Conservation (phyloP, 2,329 filamentous ascomycete genomes). For the Scolecobasidium constrictum region DNA sequence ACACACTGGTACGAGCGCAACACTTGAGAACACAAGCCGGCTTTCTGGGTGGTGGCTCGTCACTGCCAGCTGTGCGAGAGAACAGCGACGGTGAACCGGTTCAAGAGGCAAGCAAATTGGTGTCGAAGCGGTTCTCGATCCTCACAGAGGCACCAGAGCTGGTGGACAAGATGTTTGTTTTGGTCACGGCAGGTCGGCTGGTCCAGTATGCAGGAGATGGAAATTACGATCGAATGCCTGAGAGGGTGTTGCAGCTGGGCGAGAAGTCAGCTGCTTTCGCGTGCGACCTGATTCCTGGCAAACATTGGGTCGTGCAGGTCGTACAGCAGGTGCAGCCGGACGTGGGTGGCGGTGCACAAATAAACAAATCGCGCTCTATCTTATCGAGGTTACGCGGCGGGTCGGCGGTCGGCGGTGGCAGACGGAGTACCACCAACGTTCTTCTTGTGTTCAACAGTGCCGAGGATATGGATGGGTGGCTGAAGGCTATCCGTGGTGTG, state of each 20-base stretch:
- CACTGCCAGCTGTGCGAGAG: slow-evolving; percentile 8
- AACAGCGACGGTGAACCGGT: neutral
- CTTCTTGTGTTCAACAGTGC: slow-evolving; percentile 63
- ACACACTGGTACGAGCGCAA: slow-evolving; percentile 23
- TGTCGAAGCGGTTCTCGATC: slow-evolving; percentile 9
- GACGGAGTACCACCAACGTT: slow-evolving; percentile 50
- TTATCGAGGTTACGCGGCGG: slow-evolving; percentile 55
- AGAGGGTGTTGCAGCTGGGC: slow-evolving; percentile 62
- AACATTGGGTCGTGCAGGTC: slow-evolving; percentile 70
- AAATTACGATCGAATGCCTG: slow-evolving; percentile 58
- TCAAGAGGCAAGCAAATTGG: slow-evolving; percentile 16
- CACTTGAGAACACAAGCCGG: slow-evolving; percentile 2
- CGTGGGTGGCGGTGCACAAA: slow-evolving; percentile 31
- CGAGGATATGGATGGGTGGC: slow-evolving; percentile 68
- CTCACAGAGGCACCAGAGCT: slow-evolving; percentile 42
- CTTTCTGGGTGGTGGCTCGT: slow-evolving; percentile 7
- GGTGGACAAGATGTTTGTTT: slow-evolving; percentile 60
- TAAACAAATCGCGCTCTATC: slow-evolving; percentile 45
- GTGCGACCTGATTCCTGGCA: slow-evolving; percentile 67
- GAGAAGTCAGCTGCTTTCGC: slow-evolving; percentile 70
- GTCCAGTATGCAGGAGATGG: slow-evolving; percentile 66
- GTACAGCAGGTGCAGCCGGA: slow-evolving; percentile 54
- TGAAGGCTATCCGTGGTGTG: slow-evolving; percentile 54
- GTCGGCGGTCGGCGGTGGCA: slow-evolving; percentile 34
- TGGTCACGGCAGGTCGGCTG: slow-evolving; percentile 60